Base-by-base conservation (phyloP, 1,284 basidiomycete species). In the Pseudozyma tsukubaensis region DNA sequence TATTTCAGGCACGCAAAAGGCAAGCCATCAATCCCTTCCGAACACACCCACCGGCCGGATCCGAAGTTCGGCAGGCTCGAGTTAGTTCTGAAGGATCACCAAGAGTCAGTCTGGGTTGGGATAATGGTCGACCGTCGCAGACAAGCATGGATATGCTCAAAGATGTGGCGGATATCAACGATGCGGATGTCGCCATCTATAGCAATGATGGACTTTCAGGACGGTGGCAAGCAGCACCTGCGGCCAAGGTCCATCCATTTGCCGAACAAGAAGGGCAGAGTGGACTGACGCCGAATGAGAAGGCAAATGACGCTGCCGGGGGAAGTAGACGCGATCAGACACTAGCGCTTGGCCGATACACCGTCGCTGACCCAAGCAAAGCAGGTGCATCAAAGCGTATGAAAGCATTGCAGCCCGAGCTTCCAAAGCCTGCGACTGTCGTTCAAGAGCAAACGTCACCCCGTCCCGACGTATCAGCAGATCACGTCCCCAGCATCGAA, bases 171-270 rank as follows among this genome's bases (percentile, higher is more conserved):
- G 10, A 45, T 8, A 4, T 39, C 7, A 11, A 61, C 8, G 37
- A 49, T 3, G 50, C 44, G 4, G 59, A 37, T 29, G 37, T 53
- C 29, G 65, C 43, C 19, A 40, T 68, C 16, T 62, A 68, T 18
- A 19, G 43, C 11, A 7, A 47, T 0, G 47, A 47, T 8, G 1
- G 37, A 7, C 11, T 35, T 8, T 21, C 12, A 32, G 43, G 7
- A 12, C 5, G 12, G 3, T 14, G 11, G 4, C 18, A 34, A 18
- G 14, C 45, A 2, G 6, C 8, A 14, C 39, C 37, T 34, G 43
- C 24, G 16, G 37, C 37, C 37, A 40, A 50, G 34, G 18, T 19
- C 29, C 34, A 32, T 29, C 42, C 50, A 1, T 5, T 21, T 6
- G 18, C 1, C 12, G 34, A 48, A 18, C 29, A 45, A 1, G 49